Evolutionary conservation across 805 yeast genomes (phyloP), one percentile per base, ranked within the genome.

Genomic region (Saccharomycopsis vini): DNA sequence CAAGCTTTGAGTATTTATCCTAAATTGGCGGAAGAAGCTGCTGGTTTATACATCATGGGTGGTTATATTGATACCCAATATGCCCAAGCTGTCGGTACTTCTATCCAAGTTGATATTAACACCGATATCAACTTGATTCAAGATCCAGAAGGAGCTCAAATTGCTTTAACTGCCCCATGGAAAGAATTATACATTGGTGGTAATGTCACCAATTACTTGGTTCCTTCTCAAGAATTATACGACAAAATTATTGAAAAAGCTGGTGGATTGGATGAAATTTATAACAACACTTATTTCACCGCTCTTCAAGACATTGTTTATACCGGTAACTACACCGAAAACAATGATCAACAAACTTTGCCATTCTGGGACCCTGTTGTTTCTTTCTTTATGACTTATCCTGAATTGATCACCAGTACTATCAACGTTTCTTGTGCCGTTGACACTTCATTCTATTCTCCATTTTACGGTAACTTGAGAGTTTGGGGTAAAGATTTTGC

Each of bases 141-240:
- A 50, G 72, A 67, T 50, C 71, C 72, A 12, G 72, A 67, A 53
- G 71, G 68, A 15, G 71, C 72, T 28, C 68, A 66, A 52, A 64
- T 63, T 9, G 67, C 60, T n/a, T 49, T 67, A 36, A 60, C 69
- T 29, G 66, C 69, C 6, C 59, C 60, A 21, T 67, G 71, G 70
- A 59, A 57, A 19, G 61, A 64, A 23, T 42, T 66, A 10, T 54
- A 55, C 44, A 62, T 68, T 46, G 71, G 69, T 41, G 69, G 66
- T 24, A 66, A 68, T 49, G 67, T 65, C 41, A 66, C 71, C 30
- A 66, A 65, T 54, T 60, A 61, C 51, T 46, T 65, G 35, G 62
- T 56, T 36, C 69, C 69, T 45, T 60, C 70, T 10, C 69, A 65
- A 52, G 57, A 54, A 23, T 48, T 66, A 28, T 63, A 59, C 50